Conservation (phyloP, 2,329 filamentous ascomycete genomes). For the Penicillium sp. region DNA sequence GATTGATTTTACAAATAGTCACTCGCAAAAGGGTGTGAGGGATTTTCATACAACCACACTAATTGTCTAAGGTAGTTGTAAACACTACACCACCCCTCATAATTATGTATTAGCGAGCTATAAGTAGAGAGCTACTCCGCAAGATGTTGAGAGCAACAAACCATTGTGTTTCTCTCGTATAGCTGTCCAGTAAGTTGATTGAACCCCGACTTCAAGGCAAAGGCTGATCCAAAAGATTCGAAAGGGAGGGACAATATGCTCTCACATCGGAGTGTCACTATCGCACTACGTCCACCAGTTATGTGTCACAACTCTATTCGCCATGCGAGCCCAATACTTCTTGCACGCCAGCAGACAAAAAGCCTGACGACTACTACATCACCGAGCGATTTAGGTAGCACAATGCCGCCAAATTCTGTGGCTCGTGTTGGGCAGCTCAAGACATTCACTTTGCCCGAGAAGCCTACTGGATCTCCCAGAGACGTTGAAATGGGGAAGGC, state of each 20-base stretch:
- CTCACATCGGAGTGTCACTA: not conserved
- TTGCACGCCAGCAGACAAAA: not conserved
- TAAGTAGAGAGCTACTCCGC: not conserved
- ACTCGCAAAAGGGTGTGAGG: not conserved
- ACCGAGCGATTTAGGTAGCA: not conserved
- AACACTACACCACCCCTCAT: not conserved
- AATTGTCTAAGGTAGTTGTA: not conserved
- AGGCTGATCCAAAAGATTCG: not conserved
- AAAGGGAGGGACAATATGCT: not conserved
- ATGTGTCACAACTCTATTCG: not conserved
- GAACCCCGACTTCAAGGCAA: not conserved
- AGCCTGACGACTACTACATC: not conserved
- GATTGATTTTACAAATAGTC: not conserved
- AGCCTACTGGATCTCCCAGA: not conserved
- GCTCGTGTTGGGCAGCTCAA: not conserved
- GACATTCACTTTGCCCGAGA: not conserved
- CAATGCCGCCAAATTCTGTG: not conserved
- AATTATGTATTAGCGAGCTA: not conserved
- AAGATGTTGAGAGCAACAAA: not conserved
- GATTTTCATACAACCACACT: not conserved
- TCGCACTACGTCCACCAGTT: not conserved
- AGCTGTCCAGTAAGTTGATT: not conserved
- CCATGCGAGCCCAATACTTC: not conserved
- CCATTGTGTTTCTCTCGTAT: not conserved
- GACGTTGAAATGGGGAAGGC: not conserved